Conservation (phyloP, 163 green algal species). For the Chlamydomonas reinhardtii region DNA sequence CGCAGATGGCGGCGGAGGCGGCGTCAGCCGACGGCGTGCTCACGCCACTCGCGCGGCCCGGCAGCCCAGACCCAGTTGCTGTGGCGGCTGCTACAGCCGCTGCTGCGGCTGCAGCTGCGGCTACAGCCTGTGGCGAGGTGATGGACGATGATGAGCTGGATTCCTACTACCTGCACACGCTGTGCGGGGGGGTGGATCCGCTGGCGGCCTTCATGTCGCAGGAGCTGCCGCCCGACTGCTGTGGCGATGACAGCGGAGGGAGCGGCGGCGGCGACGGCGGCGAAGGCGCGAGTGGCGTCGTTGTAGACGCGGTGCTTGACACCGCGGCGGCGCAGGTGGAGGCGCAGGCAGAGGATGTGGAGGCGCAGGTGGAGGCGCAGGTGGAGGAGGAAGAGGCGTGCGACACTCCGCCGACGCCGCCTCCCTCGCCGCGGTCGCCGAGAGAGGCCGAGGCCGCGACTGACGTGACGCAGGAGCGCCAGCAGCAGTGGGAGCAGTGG, state of each 20-base stretch:
- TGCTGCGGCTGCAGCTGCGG: background rate
- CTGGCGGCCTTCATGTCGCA: conserved; percentile 10
- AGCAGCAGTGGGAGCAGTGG: background rate
- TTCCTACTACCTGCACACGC: conserved; percentile 32
- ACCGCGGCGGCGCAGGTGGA: too few relatives aligned
- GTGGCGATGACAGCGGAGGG: background rate
- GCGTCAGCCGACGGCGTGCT: background rate
- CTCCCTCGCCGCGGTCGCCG: too few relatives aligned
- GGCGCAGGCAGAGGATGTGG: too few relatives aligned
- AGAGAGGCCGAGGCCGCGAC: too few relatives aligned
- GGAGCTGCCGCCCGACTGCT: background rate
- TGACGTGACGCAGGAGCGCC: too few relatives aligned
- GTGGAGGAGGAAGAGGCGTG: too few relatives aligned
- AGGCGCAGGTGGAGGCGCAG: background rate
- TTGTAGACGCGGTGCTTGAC: too few relatives aligned
- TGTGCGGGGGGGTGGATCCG: conserved; percentile 30
- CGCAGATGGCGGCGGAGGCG: conserved; percentile 2
- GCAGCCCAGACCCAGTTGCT: background rate
- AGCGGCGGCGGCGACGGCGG: background rate
- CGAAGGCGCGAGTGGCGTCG: too few relatives aligned
- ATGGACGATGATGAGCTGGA: conserved; percentile 45
- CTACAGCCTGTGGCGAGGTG: background rate
- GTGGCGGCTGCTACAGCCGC: background rate
- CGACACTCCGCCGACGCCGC: too few relatives aligned
- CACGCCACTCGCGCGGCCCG: background rate